Evolutionary conservation across 331 rosid genomes (phyloP).

Genomic region (Ulmus americana): DNA sequence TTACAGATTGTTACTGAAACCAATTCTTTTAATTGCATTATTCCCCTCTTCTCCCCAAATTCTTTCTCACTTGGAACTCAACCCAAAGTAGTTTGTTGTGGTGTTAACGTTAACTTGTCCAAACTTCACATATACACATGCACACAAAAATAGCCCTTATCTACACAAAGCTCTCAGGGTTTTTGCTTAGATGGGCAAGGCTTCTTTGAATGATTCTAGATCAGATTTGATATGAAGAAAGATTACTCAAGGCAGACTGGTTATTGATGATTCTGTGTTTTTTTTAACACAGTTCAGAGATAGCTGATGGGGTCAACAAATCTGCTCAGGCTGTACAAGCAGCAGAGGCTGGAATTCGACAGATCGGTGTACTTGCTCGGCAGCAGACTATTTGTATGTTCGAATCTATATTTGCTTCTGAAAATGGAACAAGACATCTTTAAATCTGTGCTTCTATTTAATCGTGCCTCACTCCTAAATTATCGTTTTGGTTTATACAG

Average conservation of each 20-base stretch:
- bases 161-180: neutral
- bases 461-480: neutral
- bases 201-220: neutral
- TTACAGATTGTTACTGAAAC: neutral
- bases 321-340: conserved; percentile 90
- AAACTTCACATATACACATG: no score
- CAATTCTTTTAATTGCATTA: neutral
- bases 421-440: neutral
- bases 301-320: conserved; percentile 78
- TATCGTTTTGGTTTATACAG: conserved; percentile 35
- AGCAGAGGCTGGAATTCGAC: conserved; percentile 82
- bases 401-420: neutral
- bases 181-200: neutral
- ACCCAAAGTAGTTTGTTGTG: no score
- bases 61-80: no score
- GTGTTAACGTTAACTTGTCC: no score
- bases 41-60: no score
- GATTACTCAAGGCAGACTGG: neutral
- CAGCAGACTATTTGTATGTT: conserved; percentile 76
- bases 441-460: neutral
- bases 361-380: conserved; percentile 67
- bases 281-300: conserved; percentile 65
- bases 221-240: neutral
- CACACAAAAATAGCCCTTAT: neutral
- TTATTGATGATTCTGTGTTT: neutral